These are phyloP conservation scores for Colletotrichum siamense DNA, from an alignment of 2,329 filamentous ascomycete genomes.

Conservation along the genomic window DNA sequence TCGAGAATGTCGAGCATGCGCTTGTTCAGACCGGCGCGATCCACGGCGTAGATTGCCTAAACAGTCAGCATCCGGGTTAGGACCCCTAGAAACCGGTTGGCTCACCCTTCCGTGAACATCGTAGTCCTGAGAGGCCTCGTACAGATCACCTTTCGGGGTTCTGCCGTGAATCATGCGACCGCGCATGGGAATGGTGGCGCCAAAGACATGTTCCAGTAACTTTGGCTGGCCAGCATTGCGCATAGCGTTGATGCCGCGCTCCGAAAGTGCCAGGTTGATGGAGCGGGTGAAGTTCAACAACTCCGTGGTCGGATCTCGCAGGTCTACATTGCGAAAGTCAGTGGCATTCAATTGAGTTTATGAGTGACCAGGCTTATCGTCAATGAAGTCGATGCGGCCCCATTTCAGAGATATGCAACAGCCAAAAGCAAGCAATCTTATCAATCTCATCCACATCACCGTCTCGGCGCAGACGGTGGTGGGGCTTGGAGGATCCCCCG, in stretches of 20 bases:
- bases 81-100: neutral
- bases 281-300: constrained; percentile 97
- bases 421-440: neutral
- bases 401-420: neutral
- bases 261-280: constrained; percentile 96
- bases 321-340: constrained; percentile 61
- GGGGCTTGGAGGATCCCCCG: constrained; percentile 1
- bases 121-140: constrained; percentile 84
- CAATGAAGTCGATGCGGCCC: neutral
- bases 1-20: constrained; percentile 84
- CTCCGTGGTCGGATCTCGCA: constrained; percentile 80
- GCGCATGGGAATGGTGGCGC: constrained; percentile 87
- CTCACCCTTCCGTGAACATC: constrained; percentile 83
- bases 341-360: neutral
- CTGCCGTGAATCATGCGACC: constrained; percentile 94
- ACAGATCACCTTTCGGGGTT: constrained; percentile 67
- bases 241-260: constrained; percentile 91
- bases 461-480: neutral
- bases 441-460: neutral
- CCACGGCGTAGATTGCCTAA: constrained; percentile 84
- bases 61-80: neutral
- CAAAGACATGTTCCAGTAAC: constrained; percentile 76
- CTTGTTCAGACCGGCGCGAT: constrained; percentile 84
- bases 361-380: neutral
- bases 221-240: constrained; percentile 68